Percentiles rank a stretch among this genome's conserved stretches.
These are phyloP conservation scores for Haplosporangium sp. DNA, from an alignment of 371 early-diverging fungal genomes.

Conservation along the genomic window DNA sequence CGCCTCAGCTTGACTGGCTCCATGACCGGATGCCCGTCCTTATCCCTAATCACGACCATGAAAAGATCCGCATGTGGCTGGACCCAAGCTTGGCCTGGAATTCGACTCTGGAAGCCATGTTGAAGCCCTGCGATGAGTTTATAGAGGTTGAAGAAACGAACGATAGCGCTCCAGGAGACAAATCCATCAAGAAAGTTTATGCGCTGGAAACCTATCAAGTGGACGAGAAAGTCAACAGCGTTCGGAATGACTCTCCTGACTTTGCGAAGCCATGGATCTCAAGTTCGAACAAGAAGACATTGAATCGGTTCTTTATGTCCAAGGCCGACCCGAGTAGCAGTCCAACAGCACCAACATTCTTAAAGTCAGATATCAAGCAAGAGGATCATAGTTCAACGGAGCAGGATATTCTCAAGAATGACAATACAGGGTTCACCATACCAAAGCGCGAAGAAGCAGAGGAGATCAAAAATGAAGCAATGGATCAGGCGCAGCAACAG, in stretches of 20 bases:
- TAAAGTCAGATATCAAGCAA: not conserved
- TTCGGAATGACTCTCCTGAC: constrained; percentile 42
- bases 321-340: not conserved
- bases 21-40: constrained; percentile 82
- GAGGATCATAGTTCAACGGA: not conserved
- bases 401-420: not conserved
- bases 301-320: constrained; percentile 38
- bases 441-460: not conserved
- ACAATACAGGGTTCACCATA: not conserved
- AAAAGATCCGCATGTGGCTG: constrained; percentile 68
- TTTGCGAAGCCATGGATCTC: constrained; percentile 52
- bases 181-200: constrained; percentile 14
- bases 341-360: not conserved
- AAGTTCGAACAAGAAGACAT: constrained; percentile 42
- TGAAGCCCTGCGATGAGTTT: constrained; percentile 67
- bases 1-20: constrained; percentile 61
- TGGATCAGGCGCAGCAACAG: constrained; percentile 1
- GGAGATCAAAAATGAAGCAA: not conserved
- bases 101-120: constrained; percentile 52
- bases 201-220: constrained; percentile 52
- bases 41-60: constrained; percentile 62
- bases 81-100: constrained; percentile 60
- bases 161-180: not conserved
- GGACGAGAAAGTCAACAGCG: constrained; percentile 48
- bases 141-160: constrained; percentile 55